Percentiles rank a stretch among this genome's conserved stretches.
These are phyloP conservation scores for Lobulomyces angularis DNA, from an alignment of 192 early-diverging fungal species.

Conservation along the genomic window DNA sequence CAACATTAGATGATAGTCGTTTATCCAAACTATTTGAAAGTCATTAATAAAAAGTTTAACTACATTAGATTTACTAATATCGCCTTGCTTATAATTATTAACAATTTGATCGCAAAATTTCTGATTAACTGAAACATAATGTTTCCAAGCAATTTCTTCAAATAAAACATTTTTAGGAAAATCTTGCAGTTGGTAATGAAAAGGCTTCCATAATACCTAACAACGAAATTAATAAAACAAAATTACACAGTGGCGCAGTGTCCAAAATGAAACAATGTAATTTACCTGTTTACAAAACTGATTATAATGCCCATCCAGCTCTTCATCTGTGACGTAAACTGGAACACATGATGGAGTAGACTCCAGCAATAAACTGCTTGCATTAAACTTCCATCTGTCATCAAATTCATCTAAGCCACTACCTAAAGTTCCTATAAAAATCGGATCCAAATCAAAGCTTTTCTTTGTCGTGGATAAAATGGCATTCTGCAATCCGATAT, in stretches of 20 bases:
- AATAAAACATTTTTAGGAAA: constrained; percentile 68
- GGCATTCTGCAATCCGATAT: constrained; percentile 92
- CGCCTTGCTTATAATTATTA: constrained; percentile 61
- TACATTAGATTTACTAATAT: constrained; percentile 52
- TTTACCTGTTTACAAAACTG: constrained; percentile 88
- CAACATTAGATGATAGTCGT: constrained; percentile 95
- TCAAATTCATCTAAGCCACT: constrained; percentile 57
- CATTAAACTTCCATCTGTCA: constrained; percentile 46
- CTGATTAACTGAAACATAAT: constrained; percentile 72
- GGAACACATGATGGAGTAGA: constrained; percentile 63
- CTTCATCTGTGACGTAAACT: constrained; percentile 65
- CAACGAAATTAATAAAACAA: neutral
- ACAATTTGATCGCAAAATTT: constrained; percentile 73
- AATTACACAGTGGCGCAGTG: neutral
- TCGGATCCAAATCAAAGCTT: neutral
- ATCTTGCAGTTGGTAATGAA: constrained; percentile 89
- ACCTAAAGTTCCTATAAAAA: constrained; percentile 53
- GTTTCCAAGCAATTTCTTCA: constrained; percentile 69
- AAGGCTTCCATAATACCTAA: constrained; percentile 89
- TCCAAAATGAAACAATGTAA: neutral
- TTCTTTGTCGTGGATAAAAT: constrained; percentile 44
- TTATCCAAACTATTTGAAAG: constrained; percentile 69
- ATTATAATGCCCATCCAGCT: constrained; percentile 86
- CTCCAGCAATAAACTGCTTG: constrained; percentile 41
- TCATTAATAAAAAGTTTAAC: neutral